phyloP scores from a whole-genome alignment of 164 flowering plant genomes.

The Sedum album region DNA sequence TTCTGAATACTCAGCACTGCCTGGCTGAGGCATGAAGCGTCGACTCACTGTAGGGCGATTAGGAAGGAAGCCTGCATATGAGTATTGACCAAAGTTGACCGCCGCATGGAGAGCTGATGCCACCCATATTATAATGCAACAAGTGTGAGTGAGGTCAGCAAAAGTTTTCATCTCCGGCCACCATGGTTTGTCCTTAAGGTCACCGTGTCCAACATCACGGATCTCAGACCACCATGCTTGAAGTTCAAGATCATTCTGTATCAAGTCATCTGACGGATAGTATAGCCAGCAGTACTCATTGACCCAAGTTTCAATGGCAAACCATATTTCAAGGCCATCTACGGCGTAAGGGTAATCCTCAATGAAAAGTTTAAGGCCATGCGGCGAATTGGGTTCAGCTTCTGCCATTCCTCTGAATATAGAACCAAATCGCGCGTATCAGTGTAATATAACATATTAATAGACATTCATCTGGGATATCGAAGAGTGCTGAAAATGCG shows the following conservation, averaged over 20 bases:
- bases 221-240: slow-evolving; percentile 83
- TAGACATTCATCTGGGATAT: neutral
- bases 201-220: slow-evolving; percentile 67
- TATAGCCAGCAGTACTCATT: slow-evolving; percentile 58
- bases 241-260: slow-evolving; percentile 54
- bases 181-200: slow-evolving; percentile 64
- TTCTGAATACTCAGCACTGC: slow-evolving; percentile 52
- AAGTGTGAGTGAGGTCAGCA: slow-evolving; percentile 40
- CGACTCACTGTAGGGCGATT: slow-evolving; percentile 82
- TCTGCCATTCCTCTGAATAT: neutral
- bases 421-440: neutral
- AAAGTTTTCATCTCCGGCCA: slow-evolving; percentile 62
- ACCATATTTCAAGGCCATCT: slow-evolving; percentile 70
- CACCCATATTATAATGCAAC: slow-evolving; percentile 72
- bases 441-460: too few species aligned
- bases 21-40: slow-evolving; percentile 74
- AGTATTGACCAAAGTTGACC: slow-evolving; percentile 83
- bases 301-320: slow-evolving; percentile 73
- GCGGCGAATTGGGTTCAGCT: slow-evolving; percentile 19
- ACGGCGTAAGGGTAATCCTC: slow-evolving; percentile 39
- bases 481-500: neutral
- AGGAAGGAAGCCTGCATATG: slow-evolving; percentile 77
- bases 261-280: slow-evolving; percentile 39
- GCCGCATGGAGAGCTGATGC: slow-evolving; percentile 94
- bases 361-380: slow-evolving; percentile 55